phyloP scores from a whole-genome alignment of 2,329 filamentous ascomycete species.

The Colletotrichum echinochloae region DNA sequence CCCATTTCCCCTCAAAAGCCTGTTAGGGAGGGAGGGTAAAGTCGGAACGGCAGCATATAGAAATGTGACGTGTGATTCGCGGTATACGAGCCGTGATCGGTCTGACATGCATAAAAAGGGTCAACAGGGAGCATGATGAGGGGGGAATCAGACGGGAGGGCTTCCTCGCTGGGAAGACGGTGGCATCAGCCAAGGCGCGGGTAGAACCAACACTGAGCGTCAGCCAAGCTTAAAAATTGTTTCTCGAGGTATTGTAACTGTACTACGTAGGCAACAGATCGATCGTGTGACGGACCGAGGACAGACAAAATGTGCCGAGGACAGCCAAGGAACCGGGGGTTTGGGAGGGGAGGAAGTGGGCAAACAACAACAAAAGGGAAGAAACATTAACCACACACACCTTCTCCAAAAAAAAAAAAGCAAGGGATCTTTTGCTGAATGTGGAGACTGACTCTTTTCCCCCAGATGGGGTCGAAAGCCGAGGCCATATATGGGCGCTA shows the following conservation, averaged over 20 bases:
- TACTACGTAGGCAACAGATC: constrained; percentile 7
- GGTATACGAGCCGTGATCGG: background rate
- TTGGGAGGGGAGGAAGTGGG: background rate
- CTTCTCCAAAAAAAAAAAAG: background rate
- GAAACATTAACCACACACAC: background rate
- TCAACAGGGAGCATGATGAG: background rate
- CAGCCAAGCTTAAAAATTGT: background rate
- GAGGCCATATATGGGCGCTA: constrained; percentile 32
- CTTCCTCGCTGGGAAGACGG: constrained; percentile 12
- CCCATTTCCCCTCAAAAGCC: constrained; percentile 13
- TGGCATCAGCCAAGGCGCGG: constrained; percentile 33
- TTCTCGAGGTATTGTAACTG: background rate
- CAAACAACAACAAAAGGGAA: background rate
- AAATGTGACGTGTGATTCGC: constrained; percentile 14
- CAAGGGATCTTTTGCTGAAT: constrained; percentile 10
- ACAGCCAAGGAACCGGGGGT: background rate
- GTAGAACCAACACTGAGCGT: background rate
- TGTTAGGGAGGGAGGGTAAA: background rate
- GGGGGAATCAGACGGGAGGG: constrained; percentile 1
- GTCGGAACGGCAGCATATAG: background rate
- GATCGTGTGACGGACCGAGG: background rate
- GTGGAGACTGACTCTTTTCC: constrained; percentile 25
- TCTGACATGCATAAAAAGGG: constrained; percentile 20
- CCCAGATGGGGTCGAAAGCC: constrained; percentile 38
- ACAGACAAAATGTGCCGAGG: constrained; percentile 17